phyloP scores from a whole-genome alignment of 192 early-diverging fungal genomes.

The Jimgerdemannia lactiflua region DNA sequence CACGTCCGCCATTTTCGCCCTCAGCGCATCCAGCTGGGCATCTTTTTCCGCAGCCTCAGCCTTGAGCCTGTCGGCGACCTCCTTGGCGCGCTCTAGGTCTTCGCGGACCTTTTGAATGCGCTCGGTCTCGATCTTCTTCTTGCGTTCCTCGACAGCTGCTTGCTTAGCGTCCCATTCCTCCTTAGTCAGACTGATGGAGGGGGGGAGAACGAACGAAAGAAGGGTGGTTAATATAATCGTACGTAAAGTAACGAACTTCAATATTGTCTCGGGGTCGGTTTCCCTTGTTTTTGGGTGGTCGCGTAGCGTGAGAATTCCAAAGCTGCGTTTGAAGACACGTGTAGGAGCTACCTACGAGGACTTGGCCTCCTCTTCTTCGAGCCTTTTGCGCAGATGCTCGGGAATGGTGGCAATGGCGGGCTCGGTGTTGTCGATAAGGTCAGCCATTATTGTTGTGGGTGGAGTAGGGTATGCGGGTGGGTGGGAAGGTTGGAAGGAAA shows the following conservation, averaged over 20 bases:
- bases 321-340: not conserved
- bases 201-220: not conserved
- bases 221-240: not conserved
- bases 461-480: not conserved
- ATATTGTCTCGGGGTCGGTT: too few species aligned
- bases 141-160: not conserved
- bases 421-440: not conserved
- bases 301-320: not conserved
- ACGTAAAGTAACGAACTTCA: not conserved
- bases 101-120: not conserved
- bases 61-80: not conserved
- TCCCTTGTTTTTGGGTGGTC: not conserved
- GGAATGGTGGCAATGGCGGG: not conserved
- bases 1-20: not conserved
- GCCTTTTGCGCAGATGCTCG: not conserved
- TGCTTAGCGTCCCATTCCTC: not conserved
- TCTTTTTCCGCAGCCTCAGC: not conserved
- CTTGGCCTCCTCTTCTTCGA: not conserved
- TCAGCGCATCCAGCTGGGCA: not conserved
- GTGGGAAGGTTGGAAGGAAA: not conserved
- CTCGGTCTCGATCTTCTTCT: not conserved
- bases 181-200: not conserved
- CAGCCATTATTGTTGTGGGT: not conserved
- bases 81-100: not conserved
- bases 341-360: not conserved